A percentile compares a stretch with the other conserved stretches of the same genome.
Conservation (phyloP, 2,329 filamentous ascomycete species). For the Talaromyces sp. region DNA sequence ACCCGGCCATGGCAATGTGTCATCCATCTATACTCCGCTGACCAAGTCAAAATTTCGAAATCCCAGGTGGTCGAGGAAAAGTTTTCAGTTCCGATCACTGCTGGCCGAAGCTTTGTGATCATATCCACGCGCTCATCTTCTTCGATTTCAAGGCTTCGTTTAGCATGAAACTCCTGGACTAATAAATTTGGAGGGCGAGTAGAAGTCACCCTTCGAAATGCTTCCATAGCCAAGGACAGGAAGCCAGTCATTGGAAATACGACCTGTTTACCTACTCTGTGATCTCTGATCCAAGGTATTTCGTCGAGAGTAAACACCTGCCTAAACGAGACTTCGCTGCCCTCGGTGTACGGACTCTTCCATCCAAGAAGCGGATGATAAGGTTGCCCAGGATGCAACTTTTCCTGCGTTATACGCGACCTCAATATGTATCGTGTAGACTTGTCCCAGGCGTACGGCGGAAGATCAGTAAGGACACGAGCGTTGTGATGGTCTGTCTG, state of each 20-base stretch:
- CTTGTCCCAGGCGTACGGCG: constrained; percentile 26
- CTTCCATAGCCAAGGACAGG: constrained; percentile 30
- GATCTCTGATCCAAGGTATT: constrained; percentile 35
- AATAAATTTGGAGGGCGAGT: neutral
- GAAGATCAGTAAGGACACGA: constrained; percentile 20
- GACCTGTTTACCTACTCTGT: constrained; percentile 33
- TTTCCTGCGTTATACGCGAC: constrained; percentile 21
- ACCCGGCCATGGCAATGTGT: constrained; percentile 4
- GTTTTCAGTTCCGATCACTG: neutral
- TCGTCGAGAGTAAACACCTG: constrained; percentile 32
- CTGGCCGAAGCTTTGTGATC: neutral
- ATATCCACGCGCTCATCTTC: neutral
- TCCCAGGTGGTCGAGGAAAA: neutral
- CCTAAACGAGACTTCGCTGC: constrained; percentile 29
- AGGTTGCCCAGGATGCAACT: neutral
- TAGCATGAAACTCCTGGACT: neutral
- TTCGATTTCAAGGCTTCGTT: neutral
- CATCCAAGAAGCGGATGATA: constrained; percentile 18
- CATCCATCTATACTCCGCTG: neutral
- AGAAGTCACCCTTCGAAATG: constrained; percentile 11
- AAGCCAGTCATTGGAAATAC: constrained; percentile 34
- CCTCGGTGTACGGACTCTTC: constrained; percentile 24
- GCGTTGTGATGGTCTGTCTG: neutral
- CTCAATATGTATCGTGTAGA: constrained; percentile 15
- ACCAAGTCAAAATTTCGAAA: neutral